Conservation (phyloP, 192 early-diverging fungal genomes). For the Backusella circina region DNA sequence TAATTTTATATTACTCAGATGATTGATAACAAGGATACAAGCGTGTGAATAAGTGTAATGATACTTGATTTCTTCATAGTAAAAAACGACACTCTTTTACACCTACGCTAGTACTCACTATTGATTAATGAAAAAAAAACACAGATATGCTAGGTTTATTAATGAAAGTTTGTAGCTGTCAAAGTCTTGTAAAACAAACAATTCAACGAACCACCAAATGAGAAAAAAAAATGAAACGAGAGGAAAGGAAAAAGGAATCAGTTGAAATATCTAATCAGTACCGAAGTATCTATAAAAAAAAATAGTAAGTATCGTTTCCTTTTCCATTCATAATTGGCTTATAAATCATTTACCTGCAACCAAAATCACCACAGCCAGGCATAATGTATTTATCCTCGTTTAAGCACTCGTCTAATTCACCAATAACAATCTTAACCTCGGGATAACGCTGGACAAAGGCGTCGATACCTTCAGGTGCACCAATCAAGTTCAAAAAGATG, state of each 20-base stretch:
- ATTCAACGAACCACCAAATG: background rate
- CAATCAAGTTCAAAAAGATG: constrained; percentile 89
- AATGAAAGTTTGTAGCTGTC: background rate
- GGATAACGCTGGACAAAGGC: constrained; percentile 70
- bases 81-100: background rate
- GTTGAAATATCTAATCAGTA: constrained; percentile 13
- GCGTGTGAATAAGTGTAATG: background rate
- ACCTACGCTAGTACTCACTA: background rate
- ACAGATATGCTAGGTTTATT: background rate
- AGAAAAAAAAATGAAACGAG: background rate
- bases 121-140: background rate
- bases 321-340: background rate
- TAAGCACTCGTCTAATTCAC: constrained; percentile 79
- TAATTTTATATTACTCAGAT: background rate
- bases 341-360: constrained; percentile 65
- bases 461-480: constrained; percentile 79
- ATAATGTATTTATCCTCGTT: constrained; percentile 84
- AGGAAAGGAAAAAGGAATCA: too few species aligned
- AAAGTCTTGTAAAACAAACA: background rate
- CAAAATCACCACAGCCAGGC: constrained; percentile 92
- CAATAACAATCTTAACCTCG: constrained; percentile 83
- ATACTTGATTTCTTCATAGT: background rate
- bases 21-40: background rate
- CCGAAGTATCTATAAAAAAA: constrained; percentile 16
- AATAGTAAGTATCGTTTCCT: background rate